Base-by-base conservation (phyloP, 2,329 filamentous ascomycete species). In the Xylaria sp. region DNA sequence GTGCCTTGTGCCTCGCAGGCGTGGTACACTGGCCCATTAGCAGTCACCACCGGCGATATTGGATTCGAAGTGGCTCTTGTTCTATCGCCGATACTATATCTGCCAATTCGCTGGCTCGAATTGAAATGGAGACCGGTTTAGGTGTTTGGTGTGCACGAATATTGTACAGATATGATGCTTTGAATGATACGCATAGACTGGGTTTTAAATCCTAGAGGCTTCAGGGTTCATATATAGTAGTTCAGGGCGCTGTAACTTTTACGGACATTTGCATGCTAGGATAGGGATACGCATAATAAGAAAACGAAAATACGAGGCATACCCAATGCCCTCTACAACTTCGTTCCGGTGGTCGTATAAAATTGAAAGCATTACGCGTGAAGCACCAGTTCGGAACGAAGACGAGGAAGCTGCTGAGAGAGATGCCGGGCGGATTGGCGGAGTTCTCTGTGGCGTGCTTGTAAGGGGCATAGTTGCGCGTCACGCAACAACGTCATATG, bases 31-130 rank as follows among this genome's bases (percentile, higher is more conserved):
- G 88, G 88, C 0, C 87, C 87, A 0, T 85, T 90, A 70, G 88
- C 87, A 0, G 77, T 82, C 76, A 83, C 72, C 39, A 88, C 87
- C 11, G 89, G 89, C 0, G 88, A 91, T 69, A 86, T 91, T 74
- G 89, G 89, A 0, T 90, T 91, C 64, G 89, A 91, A 79, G 78
- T 89, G 75, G 88, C 88, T 0, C 85, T 90, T 72, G 81, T 82
- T 31, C 74, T 84, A 11, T 81, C 80, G 9, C 77, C 77, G n/a
- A 49, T 81, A 62, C 69, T 84, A 27, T 84, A 85, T 68, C 63
- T 83, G 6, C 81, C 81, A 3, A 73, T 84, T 42, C 74, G 82
- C 39, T 72, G 71, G 56, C 25, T 81, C 45, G 82, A 85, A 75
- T 78, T 73, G 69, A 74, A 71, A 65, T 63, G 63, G 63, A 56